Percentiles rank a stretch among this genome's conserved stretches.
Conservation (phyloP, 768 basidiomycete species). For the Suillus lakei region DNA sequence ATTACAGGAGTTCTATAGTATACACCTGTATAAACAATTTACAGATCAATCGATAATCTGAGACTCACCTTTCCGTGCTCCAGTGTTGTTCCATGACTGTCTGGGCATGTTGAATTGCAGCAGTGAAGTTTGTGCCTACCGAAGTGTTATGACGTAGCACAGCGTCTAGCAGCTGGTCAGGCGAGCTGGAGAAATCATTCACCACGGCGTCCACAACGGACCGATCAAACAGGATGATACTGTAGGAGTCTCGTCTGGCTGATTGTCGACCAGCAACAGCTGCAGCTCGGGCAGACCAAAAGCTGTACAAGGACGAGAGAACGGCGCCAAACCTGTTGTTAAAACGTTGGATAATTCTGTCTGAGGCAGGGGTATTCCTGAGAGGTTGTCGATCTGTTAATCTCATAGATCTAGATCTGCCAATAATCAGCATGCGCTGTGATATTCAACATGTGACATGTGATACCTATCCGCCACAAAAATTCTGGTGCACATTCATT, state of each 20-base stretch:
- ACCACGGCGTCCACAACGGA: slow-evolving; percentile 25
- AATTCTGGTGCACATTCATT: slow-evolving; percentile 36
- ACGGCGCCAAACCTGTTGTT: slow-evolving; percentile 64
- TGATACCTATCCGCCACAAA: slow-evolving; percentile 56
- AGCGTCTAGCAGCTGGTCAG: slow-evolving; percentile 47
- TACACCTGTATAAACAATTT: slow-evolving; percentile 27
- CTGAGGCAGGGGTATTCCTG: slow-evolving; percentile 43
- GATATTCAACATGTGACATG: neutral
- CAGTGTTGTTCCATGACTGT: slow-evolving; percentile 48
- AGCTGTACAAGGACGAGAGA: slow-evolving; percentile 55
- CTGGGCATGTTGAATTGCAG: slow-evolving; percentile 43
- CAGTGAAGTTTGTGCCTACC: slow-evolving; percentile 49
- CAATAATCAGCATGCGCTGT: neutral
- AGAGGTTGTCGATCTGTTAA: slow-evolving; percentile 47
- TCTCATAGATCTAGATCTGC: slow-evolving; percentile 58
- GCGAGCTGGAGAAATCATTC: slow-evolving; percentile 52
- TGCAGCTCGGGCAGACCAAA: slow-evolving; percentile 57
- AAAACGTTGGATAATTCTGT: slow-evolving; percentile 39
- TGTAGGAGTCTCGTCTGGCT: slow-evolving; percentile 57
- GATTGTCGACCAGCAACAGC: slow-evolving; percentile 35
- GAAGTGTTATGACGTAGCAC: slow-evolving; percentile 37
- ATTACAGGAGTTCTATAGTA: slow-evolving; percentile 39
- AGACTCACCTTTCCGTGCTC: slow-evolving; percentile 51
- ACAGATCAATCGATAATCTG: neutral
- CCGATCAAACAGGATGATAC: slow-evolving; percentile 52